phyloP scores from a whole-genome alignment of 2,329 filamentous ascomycete genomes.

The Fusarium tjaetaba region DNA sequence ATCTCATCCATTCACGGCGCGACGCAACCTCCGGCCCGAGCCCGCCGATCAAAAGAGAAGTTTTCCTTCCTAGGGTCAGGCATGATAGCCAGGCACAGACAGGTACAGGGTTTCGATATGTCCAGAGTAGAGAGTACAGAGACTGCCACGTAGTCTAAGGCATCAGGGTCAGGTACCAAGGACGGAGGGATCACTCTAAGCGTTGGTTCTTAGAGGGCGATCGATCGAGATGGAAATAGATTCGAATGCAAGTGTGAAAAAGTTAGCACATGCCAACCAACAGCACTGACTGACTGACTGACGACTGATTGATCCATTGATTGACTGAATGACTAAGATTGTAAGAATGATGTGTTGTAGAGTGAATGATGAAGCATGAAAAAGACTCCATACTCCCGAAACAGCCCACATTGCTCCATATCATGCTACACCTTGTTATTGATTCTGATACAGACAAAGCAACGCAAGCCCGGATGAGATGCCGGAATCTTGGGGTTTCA shows the following conservation, averaged over 20 bases:
- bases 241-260: background rate
- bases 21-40: slow-evolving; percentile 25
- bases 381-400: slow-evolving; percentile 32
- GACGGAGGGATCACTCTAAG: background rate
- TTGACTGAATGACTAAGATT: background rate
- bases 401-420: slow-evolving; percentile 32
- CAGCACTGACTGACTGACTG: no score
- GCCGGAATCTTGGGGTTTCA: slow-evolving; percentile 31
- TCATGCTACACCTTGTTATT: background rate
- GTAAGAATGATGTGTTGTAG: background rate
- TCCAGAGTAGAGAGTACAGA: background rate
- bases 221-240: slow-evolving; percentile 19
- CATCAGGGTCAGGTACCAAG: slow-evolving; percentile 1
- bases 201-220: background rate
- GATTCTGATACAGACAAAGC: slow-evolving; percentile 15
- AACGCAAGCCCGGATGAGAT: background rate
- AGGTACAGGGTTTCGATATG: slow-evolving; percentile 10
- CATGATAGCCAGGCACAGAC: slow-evolving; percentile 18
- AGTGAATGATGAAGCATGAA: slow-evolving; percentile 18
- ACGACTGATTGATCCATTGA: background rate
- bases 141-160: slow-evolving; percentile 20
- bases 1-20: background rate
- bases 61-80: slow-evolving; percentile 6
- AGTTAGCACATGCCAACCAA: background rate
- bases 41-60: slow-evolving; percentile 28